Evolutionary conservation across 148 eudicot genomes (phyloP).

Genomic region (Vaccinium myrtillus): DNA sequence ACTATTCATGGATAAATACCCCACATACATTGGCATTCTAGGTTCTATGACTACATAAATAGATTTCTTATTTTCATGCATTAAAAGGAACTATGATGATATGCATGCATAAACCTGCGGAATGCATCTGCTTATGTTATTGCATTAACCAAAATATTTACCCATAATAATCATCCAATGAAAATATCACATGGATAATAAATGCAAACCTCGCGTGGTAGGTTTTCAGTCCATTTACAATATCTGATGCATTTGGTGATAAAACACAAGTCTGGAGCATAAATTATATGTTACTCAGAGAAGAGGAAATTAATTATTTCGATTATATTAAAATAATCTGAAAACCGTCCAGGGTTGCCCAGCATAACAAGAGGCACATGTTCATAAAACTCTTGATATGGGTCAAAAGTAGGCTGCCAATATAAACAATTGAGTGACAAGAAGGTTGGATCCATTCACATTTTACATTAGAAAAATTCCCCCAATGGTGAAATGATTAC

Average conservation of each 20-base stretch:
- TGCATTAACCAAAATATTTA: neutral
- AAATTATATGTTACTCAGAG: neutral
- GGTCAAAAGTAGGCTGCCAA: neutral
- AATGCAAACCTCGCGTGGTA: neutral
- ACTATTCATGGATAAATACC: neutral
- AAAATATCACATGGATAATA: neutral
- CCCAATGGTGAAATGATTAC: neutral
- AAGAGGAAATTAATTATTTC: neutral
- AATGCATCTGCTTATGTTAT: neutral
- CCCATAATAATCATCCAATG: neutral
- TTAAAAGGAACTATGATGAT: neutral
- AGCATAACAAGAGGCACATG: neutral
- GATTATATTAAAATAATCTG: neutral
- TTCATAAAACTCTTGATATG: neutral
- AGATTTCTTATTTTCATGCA: neutral
- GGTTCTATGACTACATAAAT: neutral
- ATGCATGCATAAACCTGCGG: neutral
- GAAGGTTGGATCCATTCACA: neutral
- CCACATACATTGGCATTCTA: neutral
- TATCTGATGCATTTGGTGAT: neutral
- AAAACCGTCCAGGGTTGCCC: neutral
- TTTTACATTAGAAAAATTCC: neutral
- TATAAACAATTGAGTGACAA: neutral
- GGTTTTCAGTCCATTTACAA: neutral
- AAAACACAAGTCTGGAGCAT: constrained; percentile 1